Evolutionary conservation across 2,329 filamentous ascomycete species (phyloP), one percentile per base, ranked within the genome.

Genomic region (Hypocreales sp.): DNA sequence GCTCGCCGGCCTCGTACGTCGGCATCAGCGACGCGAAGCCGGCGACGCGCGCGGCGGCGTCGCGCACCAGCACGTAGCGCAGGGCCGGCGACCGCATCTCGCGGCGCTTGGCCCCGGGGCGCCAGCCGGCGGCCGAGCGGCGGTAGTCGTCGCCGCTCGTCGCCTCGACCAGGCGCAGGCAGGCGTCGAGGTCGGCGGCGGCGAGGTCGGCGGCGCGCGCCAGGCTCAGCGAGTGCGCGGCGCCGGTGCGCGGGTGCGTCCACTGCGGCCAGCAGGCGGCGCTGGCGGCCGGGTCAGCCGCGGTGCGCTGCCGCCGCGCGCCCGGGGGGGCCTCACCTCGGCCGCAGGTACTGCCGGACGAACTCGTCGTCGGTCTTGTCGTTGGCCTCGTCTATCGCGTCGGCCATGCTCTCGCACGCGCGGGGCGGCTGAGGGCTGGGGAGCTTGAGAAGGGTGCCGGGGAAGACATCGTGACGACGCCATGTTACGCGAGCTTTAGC

Each of bases 41-140:
- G 12, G 50, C 45, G 7, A 75, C 35, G 8, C 15, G 22, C 15
- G 23, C 32, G 8, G 39, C 29, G 5, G 31, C 32, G 13, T 44
- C 46, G 34, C 58, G 60, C 26, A 79, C 63, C 4, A 83, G 50
- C 7, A 84, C 55, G 45, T 82, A 86, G 23, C 74, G 64, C 47
- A 86, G 64, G 31, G 74, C 72, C 0, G 58, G 48, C 5, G 76
- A 67, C 32, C 54, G 54, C 79, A 86, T 83, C 56, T 86, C 79
- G 9, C 51, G 51, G 27, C 56, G 53, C 55, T 84, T 86, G 23
- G 56, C 53, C 3, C 38, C 46, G 0, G 65, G 61, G 25, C 72
- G 63, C 79, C 79, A 86, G 25, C 73, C 73, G 1, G 51, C 43
- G 6, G 58, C 58, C 3, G 77, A 80, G 11, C 50, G 47, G 29